Percentiles rank a stretch among this genome's conserved stretches.
Evolutionary conservation across 108 stramenopile genomes (phyloP).

Genomic region (Parmales sp.): DNA sequence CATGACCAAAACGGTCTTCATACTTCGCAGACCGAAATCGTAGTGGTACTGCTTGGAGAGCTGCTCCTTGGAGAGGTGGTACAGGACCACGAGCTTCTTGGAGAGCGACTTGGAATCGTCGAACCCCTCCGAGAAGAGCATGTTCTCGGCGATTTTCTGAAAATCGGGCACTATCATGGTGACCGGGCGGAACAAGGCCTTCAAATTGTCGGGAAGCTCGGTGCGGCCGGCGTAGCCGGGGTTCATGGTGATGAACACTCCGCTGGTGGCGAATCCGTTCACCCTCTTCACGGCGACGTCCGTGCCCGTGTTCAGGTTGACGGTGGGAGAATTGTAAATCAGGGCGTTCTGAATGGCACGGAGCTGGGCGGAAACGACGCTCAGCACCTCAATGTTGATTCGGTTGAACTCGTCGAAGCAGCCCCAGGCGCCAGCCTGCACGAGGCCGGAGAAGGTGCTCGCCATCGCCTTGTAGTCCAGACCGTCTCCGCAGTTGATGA

Average conservation of each 20-base stretch:
- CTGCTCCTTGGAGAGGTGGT: conserved; percentile 58
- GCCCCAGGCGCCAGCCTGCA: conserved; percentile 61
- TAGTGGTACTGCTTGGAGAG: conserved; percentile 63
- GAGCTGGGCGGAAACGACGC: conserved; percentile 55
- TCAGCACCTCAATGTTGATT: conserved; percentile 68
- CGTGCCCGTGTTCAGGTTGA: conserved; percentile 47
- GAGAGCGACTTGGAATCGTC: conserved; percentile 50
- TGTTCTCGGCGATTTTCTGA: conserved; percentile 61
- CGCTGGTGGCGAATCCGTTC: conserved; percentile 48
- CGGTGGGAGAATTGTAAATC: conserved; percentile 38
- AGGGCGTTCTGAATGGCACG: conserved; percentile 54
- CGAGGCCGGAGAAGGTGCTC: conserved; percentile 30
- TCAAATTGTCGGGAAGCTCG: conserved; percentile 62
- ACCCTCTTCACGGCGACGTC: conserved; percentile 47
- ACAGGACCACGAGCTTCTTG: conserved; percentile 62
- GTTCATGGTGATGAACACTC: conserved; percentile 70
- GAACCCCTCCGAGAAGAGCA: conserved; percentile 69
- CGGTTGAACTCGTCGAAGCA: conserved; percentile 74
- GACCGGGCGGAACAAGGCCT: conserved; percentile 61
- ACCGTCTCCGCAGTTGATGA: conserved; percentile 55
- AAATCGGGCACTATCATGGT: conserved; percentile 67
- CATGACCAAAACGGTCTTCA: conserved; percentile 61
- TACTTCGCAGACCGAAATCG: conserved; percentile 59
- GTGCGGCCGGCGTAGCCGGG: conserved; percentile 64
- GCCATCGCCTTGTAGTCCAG: conserved; percentile 59